Base-by-base conservation (phyloP, 2,329 filamentous ascomycete species). In the Plectosphaerella cucumerina region DNA sequence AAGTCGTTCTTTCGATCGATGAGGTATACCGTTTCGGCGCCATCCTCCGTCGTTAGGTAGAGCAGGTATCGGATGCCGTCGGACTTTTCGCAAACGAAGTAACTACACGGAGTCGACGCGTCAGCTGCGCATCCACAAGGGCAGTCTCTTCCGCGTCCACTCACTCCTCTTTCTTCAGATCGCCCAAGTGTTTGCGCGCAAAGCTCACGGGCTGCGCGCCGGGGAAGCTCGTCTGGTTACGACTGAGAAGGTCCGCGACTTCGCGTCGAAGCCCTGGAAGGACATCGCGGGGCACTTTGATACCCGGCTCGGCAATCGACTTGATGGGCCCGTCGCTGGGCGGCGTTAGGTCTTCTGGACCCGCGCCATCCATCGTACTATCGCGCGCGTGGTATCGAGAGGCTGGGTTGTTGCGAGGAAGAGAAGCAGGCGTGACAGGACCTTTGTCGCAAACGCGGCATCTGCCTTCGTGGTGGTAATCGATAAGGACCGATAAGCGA, bases 1-100 rank as follows among this genome's bases (percentile, higher is more conserved):
- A 94, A 99, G 67, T 97, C 91, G 72, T 99, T 97, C 72, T 92
- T 96, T 64, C 94, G 90, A 72, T 99, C 93, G 71, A 99, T 96
- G 51, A 99, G 79, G 73, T 96, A 97, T 64, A 94, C 89, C 21
- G 86, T 80, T 65, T 95, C 90, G 46, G 65, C 58, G 49, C 73
- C 74, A 41, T 84, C 78, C 64, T 87, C 86, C 8, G 75, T 68
- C 47, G 89, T 90, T 58, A 94, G 84, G 75, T 95, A 97, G 57
- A 99, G 82, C n/a, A 99, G 81, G 68, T 95, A 97, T 56, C 94
- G 85, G 56, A 97, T 90, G 50, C 94, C 94, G 65, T 99, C 94
- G 1, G 93, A 96, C 74, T 99, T 99, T 71, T 99, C 94, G 76
- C 93, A 97, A 57, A 99, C 88, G 66, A 92, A 99, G 74, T 97